These are phyloP conservation scores for Pichia paraexigua DNA, from an alignment of 805 yeast genomes.

Conservation along the genomic window DNA sequence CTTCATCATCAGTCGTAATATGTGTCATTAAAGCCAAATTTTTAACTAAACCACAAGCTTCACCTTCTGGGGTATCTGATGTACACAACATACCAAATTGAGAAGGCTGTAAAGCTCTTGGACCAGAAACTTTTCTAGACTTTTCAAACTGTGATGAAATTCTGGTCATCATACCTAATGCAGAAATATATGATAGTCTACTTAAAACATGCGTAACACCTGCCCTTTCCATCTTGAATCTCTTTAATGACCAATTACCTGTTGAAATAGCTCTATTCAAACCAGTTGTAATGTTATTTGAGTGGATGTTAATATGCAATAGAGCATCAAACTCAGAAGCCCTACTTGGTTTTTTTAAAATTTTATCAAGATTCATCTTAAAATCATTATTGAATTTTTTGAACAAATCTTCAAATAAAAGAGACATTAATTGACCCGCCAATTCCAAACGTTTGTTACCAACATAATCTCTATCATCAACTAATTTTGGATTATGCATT, in stretches of 20 bases:
- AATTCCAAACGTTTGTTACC: conserved; percentile 95
- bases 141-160: conserved; percentile 98
- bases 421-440: conserved; percentile 95
- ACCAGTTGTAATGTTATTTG: conserved; percentile 90
- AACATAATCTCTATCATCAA: conserved; percentile 98
- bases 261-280: conserved; percentile 95
- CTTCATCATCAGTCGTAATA: conserved; percentile 97
- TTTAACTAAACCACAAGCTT: conserved; percentile 97
- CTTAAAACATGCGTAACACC: conserved; percentile 97
- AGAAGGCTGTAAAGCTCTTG: conserved; percentile 97
- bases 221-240: conserved; percentile 99
- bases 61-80: conserved; percentile 99
- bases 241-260: conserved; percentile 97
- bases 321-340: conserved; percentile 94
- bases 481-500: conserved; percentile 86
- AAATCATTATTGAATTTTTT: conserved; percentile 93
- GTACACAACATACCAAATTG: conserved; percentile 99
- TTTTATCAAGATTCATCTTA: conserved; percentile 90
- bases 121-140: conserved; percentile 96
- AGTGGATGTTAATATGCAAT: conserved; percentile 80
- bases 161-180: conserved; percentile 99
- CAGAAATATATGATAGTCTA: conserved; percentile 85
- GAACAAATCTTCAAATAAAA: conserved; percentile 92
- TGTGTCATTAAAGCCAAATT: conserved; percentile 97
- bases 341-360: conserved; percentile 85